Evolutionary conservation across 2,329 filamentous ascomycete species (phyloP).

Genomic region (Venturia asperata): DNA sequence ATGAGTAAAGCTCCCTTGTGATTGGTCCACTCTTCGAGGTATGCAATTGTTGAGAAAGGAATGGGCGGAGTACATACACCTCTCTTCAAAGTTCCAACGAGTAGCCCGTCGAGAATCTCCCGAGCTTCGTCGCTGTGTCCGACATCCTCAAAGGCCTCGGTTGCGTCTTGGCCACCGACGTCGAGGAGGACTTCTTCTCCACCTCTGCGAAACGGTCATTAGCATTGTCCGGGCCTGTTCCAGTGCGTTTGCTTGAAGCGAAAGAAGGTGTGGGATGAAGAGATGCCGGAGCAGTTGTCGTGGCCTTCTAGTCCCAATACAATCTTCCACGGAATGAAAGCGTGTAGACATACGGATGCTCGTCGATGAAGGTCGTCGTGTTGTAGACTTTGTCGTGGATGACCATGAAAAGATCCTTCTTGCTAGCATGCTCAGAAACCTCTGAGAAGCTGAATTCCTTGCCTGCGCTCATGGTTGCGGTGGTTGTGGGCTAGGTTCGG

Average conservation of each 20-base stretch:
- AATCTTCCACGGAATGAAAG: conserved; percentile 5
- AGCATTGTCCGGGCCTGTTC: background rate
- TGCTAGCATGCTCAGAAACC: conserved; percentile 77
- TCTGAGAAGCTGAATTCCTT: conserved; percentile 68
- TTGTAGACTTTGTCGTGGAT: conserved; percentile 98
- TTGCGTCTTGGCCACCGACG: conserved; percentile 90
- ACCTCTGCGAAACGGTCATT: conserved; percentile 52
- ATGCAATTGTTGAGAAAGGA: background rate
- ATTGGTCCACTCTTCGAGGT: conserved; percentile 4
- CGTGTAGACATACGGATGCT: conserved; percentile 69
- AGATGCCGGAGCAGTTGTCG: conserved; percentile 2
- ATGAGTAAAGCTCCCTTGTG: conserved; percentile 7
- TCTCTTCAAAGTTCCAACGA: conserved; percentile 73
- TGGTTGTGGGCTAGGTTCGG: background rate
- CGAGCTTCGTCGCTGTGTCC: conserved; percentile 98
- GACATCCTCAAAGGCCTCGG: conserved; percentile 98
- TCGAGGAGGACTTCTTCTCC: conserved; percentile 98
- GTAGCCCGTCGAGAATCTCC: conserved; percentile 75
- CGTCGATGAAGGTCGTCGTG: conserved; percentile 79
- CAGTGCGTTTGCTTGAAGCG: background rate
- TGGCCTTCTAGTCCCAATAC: background rate
- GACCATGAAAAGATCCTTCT: conserved; percentile 88
- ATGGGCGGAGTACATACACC: conserved; percentile 49
- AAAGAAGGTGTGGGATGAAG: too few species aligned
- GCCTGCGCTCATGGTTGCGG: conserved; percentile 16